A percentile compares a stretch with the other conserved stretches of the same genome.
phyloP scores from a whole-genome alignment of 768 basidiomycete species.

The Kwoniella dejecticola region DNA sequence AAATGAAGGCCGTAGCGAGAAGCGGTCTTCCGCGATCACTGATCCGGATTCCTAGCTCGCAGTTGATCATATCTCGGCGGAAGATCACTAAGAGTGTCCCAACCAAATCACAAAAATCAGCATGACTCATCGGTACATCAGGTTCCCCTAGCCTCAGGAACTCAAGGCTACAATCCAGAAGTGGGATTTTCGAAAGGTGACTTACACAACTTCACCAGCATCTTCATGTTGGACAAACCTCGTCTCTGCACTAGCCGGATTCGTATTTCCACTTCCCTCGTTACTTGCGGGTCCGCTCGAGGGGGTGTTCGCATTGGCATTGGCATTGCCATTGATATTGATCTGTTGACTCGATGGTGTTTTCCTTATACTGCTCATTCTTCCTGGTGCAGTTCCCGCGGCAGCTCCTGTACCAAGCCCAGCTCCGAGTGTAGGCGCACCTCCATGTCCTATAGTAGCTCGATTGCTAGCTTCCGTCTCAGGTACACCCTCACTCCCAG shows the following conservation, averaged over 20 bases:
- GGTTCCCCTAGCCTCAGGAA: too few relatives aligned
- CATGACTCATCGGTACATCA: too few relatives aligned
- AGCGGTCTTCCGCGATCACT: too few relatives aligned
- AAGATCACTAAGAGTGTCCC: slow-evolving; percentile 24
- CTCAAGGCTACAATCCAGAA: too few relatives aligned
- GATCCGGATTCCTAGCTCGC: slow-evolving; percentile 39
- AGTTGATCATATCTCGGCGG: slow-evolving; percentile 45
- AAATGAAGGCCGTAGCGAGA: too few relatives aligned
- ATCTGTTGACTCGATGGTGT: slow-evolving; percentile 15
- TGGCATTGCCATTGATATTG: too few relatives aligned
- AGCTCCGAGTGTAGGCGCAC: too few relatives aligned
- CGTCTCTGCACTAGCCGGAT: background rate
- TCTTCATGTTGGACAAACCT: slow-evolving; percentile 40
- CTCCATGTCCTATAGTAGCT: slow-evolving; percentile 21
- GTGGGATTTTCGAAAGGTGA: too few relatives aligned
- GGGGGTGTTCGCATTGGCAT: too few relatives aligned
- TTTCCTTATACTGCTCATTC: slow-evolving; percentile 23
- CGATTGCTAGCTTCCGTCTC: slow-evolving; percentile 7
- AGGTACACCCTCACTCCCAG: background rate
- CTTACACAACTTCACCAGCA: slow-evolving; percentile 39
- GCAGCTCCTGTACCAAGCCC: too few relatives aligned
- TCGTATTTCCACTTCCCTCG: slow-evolving; percentile 1
- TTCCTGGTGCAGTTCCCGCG: slow-evolving; percentile 1
- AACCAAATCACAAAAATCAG: background rate
- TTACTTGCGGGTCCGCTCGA: background rate